phyloP scores from a whole-genome alignment of 768 basidiomycete genomes.

The Panellus pusillus region DNA sequence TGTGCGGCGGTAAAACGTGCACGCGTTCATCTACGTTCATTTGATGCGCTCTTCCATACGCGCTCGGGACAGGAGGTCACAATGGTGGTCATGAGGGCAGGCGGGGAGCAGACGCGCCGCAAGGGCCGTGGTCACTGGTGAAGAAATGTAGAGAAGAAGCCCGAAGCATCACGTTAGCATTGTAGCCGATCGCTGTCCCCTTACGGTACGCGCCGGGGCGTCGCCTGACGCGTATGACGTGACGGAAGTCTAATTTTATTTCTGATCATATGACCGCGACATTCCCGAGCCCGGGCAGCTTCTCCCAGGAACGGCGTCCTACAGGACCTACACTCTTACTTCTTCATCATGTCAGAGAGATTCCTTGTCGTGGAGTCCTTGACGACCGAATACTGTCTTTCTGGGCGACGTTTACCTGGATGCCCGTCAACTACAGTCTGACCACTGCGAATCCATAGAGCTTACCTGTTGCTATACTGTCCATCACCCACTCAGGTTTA shows the following conservation, averaged over 20 bases:
- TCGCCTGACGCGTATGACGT: no score
- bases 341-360: slow-evolving; percentile 37
- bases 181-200: no score
- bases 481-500: slow-evolving; percentile 72
- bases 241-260: neutral
- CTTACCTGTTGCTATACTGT: slow-evolving; percentile 63
- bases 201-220: no score
- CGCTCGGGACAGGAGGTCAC: slow-evolving; percentile 3
- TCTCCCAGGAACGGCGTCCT: no score
- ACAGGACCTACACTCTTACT: neutral
- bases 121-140: no score
- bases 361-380: slow-evolving; percentile 37
- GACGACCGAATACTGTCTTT: slow-evolving; percentile 57
- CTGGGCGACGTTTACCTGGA: slow-evolving; percentile 57
- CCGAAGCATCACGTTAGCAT: no score
- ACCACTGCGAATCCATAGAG: slow-evolving; percentile 33
- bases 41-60: slow-evolving; percentile 17
- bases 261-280: slow-evolving; percentile 1
- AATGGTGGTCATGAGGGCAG: slow-evolving; percentile 9
- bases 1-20: neutral
- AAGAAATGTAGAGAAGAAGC: no score
- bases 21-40: slow-evolving; percentile 1
- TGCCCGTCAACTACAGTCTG: slow-evolving; percentile 10
- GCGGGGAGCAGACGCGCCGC: no score
- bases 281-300: no score